phyloP scores from a whole-genome alignment of 768 basidiomycete genomes.

The Suillus occidentalis region DNA sequence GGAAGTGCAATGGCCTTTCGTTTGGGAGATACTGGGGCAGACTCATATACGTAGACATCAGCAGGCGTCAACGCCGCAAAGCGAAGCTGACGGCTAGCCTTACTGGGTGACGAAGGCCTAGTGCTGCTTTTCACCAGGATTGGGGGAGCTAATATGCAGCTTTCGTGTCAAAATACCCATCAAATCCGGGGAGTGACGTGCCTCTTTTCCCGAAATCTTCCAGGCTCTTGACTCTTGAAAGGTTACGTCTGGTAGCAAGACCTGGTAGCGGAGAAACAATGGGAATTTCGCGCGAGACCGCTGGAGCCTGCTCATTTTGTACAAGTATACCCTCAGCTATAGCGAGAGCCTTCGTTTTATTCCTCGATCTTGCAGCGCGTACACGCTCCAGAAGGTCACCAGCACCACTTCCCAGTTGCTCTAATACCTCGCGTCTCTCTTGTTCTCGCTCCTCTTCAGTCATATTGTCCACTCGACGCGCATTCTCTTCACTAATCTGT shows the following conservation, averaged over 20 bases:
- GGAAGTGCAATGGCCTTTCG: slow-evolving; percentile 56
- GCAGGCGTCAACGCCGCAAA: slow-evolving; percentile 73
- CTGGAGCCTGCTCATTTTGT: slow-evolving; percentile 3
- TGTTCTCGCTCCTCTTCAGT: slow-evolving; percentile 64
- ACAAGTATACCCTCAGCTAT: not conserved
- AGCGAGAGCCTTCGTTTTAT: not conserved
- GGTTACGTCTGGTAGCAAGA: slow-evolving; percentile 20
- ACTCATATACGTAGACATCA: slow-evolving; percentile 84
- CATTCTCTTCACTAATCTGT: slow-evolving; percentile 69
- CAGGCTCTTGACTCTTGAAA: slow-evolving; percentile 32
- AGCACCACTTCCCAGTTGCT: slow-evolving; percentile 69
- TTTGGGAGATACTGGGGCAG: slow-evolving; percentile 76
- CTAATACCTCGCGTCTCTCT: slow-evolving; percentile 64
- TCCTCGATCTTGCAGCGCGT: slow-evolving; percentile 37
- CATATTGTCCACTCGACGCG: slow-evolving; percentile 63
- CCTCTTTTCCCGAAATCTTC: slow-evolving; percentile 26
- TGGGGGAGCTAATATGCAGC: slow-evolving; percentile 41
- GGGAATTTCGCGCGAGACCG: slow-evolving; percentile 10
- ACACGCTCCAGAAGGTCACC: slow-evolving; percentile 60
- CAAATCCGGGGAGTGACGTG: not conserved
- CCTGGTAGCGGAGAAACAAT: not conserved
- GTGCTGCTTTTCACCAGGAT: slow-evolving; percentile 49
- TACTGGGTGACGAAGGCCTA: slow-evolving; percentile 51
- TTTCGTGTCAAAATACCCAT: not conserved
- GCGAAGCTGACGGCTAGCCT: slow-evolving; percentile 56